Conservation (phyloP, 2,329 filamentous ascomycete species). For the Colletotrichum cereale region DNA sequence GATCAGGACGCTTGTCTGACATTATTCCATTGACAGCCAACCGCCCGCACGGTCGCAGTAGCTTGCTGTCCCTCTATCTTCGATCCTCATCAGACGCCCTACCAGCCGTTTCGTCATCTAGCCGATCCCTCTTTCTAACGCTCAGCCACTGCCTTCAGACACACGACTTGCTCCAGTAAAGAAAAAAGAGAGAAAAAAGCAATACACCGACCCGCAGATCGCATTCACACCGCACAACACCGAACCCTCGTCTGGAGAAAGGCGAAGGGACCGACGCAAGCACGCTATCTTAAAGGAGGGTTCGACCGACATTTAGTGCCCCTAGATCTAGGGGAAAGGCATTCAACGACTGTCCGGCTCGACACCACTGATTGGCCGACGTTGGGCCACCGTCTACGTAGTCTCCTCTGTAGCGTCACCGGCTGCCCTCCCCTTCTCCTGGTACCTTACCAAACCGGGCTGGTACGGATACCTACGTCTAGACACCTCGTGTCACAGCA, state of each 20-base stretch:
- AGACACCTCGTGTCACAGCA: conserved; percentile 27
- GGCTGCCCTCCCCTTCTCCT: conserved; percentile 23
- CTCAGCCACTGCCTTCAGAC: conserved; percentile 16
- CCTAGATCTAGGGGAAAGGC: conserved; percentile 1
- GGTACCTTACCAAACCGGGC: conserved; percentile 21
- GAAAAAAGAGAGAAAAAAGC: background rate
- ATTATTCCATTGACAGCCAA: background rate
- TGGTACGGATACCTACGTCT: too few relatives aligned
- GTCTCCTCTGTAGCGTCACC: conserved; percentile 31
- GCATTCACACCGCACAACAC: conserved; percentile 5
- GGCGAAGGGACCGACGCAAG: background rate
- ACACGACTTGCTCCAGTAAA: background rate
- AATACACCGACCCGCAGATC: background rate
- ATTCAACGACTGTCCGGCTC: conserved; percentile 26
- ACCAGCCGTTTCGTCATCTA: conserved; percentile 11
- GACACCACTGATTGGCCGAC: conserved; percentile 22
- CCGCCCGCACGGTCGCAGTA: conserved; percentile 12
- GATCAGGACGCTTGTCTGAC: conserved; percentile 28
- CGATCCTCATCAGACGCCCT: conserved; percentile 13
- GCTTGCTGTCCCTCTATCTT: conserved; percentile 9
- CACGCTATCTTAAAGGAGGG: background rate
- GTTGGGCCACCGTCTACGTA: background rate
- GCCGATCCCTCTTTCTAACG: conserved; percentile 5
- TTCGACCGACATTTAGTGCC: conserved; percentile 9
- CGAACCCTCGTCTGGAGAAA: conserved; percentile 13